These are phyloP conservation scores for Lecanosticta acicola DNA, from an alignment of 2,329 filamentous ascomycete species.

Conservation along the genomic window DNA sequence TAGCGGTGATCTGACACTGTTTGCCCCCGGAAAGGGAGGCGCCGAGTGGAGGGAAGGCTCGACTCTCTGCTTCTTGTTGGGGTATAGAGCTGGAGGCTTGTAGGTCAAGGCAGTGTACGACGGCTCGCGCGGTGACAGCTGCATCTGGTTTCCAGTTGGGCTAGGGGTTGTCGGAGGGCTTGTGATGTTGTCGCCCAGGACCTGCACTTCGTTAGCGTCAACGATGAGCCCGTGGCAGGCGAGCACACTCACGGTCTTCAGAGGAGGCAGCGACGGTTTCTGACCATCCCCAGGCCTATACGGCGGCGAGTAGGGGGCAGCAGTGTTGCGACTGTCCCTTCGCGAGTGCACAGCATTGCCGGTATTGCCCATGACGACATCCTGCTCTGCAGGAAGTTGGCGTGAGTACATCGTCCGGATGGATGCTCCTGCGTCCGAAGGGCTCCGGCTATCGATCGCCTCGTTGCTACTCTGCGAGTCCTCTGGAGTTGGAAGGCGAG, in stretches of 20 bases:
- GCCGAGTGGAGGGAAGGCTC: constrained; percentile 12
- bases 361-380: neutral
- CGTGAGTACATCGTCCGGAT: constrained; percentile 3
- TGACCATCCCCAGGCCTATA: constrained; percentile 24
- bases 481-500: constrained; percentile 30
- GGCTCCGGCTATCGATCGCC: constrained; percentile 19
- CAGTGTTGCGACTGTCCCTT: constrained; percentile 20
- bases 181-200: constrained; percentile 27
- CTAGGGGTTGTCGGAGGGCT: constrained; percentile 30
- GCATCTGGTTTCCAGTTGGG: constrained; percentile 18
- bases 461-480: constrained; percentile 26
- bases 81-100: constrained; percentile 33
- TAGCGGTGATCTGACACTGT: constrained; percentile 9
- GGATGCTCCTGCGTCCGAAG: constrained; percentile 9
- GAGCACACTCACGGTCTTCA: constrained; percentile 28
- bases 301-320: constrained; percentile 27
- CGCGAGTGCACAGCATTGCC: constrained; percentile 7
- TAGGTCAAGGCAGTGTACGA: constrained; percentile 27
- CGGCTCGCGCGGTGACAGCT: constrained; percentile 29
- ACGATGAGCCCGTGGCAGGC: neutral
- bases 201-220: constrained; percentile 18
- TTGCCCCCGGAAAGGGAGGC: constrained; percentile 9
- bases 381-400: constrained; percentile 2
- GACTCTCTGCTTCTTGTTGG: constrained; percentile 32
- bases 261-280: constrained; percentile 30